Conservation (phyloP, 805 yeast species). For the Pichia rugopelliculosa region DNA sequence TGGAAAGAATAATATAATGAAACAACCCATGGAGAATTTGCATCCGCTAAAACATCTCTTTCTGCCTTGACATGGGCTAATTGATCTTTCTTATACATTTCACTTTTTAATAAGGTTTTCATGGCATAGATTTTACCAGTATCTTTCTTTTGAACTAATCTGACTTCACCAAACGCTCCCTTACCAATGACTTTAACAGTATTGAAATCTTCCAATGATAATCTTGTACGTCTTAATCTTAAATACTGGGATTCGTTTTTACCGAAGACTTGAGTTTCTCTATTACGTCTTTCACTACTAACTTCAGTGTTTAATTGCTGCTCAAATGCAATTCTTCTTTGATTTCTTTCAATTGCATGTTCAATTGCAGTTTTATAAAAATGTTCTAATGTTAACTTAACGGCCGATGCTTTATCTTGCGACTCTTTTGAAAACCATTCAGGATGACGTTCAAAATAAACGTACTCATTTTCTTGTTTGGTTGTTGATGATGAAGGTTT, state of each 20-base stretch:
- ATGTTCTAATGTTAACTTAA: conserved; percentile 74
- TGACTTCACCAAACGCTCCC: conserved; percentile 97
- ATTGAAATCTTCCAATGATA: conserved; percentile 74
- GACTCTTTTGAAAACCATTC: conserved; percentile 63
- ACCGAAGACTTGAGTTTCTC: conserved; percentile 78
- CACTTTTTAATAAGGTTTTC: conserved; percentile 86
- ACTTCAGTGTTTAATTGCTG: conserved; percentile 61
- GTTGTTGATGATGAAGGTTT: conserved; percentile 12
- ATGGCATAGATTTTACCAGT: conserved; percentile 89
- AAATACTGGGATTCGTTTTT: conserved; percentile 82
- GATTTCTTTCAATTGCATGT: conserved; percentile 94
- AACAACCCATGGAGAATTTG: conserved; percentile 86
- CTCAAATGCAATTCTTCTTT: conserved; percentile 81
- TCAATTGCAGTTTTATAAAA: conserved; percentile 78
- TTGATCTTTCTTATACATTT: conserved; percentile 92
- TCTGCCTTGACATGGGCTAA: conserved; percentile 94
- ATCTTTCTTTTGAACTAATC: conserved; percentile 87
- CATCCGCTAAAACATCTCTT: conserved; percentile 88
- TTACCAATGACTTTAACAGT: conserved; percentile 91
- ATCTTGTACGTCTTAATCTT: conserved; percentile 75
- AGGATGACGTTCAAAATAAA: conserved; percentile 77
- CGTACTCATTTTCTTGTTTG: conserved; percentile 37
- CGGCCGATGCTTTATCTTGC: conserved; percentile 79
- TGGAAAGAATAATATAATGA: conserved; percentile 77
- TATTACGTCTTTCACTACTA: conserved; percentile 76